phyloP scores from a whole-genome alignment of 495 filamentous ascomycete genomes.

The Talaromyces wortmannii region DNA sequence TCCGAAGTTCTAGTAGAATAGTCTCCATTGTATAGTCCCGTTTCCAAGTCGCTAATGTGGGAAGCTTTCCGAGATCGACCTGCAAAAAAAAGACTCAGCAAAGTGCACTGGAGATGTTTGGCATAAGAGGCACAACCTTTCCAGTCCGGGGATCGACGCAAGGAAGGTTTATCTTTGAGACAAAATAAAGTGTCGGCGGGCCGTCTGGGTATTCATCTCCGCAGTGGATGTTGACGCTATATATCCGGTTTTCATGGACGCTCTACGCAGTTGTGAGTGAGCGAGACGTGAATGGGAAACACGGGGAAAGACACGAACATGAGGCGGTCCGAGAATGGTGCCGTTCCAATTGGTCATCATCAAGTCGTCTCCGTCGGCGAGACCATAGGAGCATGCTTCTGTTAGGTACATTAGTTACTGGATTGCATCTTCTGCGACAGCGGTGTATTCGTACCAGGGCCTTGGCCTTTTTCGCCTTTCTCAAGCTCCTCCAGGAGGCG shows the following conservation, averaged over 20 bases:
- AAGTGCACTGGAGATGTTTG: not conserved
- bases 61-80: constrained; percentile 80
- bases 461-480: constrained; percentile 96
- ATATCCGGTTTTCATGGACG: constrained; percentile 96
- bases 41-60: constrained; percentile 82
- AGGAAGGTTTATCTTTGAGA: constrained; percentile 89
- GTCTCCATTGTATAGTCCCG: constrained; percentile 89
- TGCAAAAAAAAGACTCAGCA: constrained; percentile 19
- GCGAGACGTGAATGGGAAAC: not conserved
- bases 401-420: constrained; percentile 11
- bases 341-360: constrained; percentile 99
- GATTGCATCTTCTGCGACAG: not conserved
- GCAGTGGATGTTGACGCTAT: constrained; percentile 96
- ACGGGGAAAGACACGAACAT: constrained; percentile 51
- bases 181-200: constrained; percentile 84
- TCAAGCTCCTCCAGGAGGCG: constrained; percentile 94
- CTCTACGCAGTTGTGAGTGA: constrained; percentile 48
- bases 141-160: constrained; percentile 78
- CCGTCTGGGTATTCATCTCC: constrained; percentile 81
- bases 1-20: constrained; percentile 81
- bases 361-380: constrained; percentile 90
- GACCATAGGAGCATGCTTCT: constrained; percentile 97
- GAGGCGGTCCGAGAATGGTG: constrained; percentile 92
- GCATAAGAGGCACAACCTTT: constrained; percentile 40
- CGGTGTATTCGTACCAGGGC: constrained; percentile 59